Evolutionary conservation across 2,329 filamentous ascomycete species (phyloP).

Genomic region (Colletotrichum trifolii): DNA sequence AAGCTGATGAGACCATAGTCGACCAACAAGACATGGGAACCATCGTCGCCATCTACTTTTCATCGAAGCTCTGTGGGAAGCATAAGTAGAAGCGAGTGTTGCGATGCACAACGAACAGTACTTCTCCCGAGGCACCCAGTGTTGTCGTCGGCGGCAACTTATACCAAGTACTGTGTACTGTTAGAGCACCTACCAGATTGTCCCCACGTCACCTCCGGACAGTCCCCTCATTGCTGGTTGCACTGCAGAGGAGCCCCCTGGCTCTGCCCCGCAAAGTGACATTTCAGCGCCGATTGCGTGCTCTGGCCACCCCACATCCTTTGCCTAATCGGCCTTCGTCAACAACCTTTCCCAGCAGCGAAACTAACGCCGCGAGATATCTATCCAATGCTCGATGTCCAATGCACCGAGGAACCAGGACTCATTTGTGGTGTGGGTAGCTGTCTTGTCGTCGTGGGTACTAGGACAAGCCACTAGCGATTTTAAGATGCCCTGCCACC

Average conservation of each 20-base stretch:
- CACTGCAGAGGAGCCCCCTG: constrained; percentile 15
- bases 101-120: no score
- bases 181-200: no score
- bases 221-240: neutral
- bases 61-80: no score
- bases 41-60: no score
- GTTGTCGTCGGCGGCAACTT: no score
- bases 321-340: constrained; percentile 39
- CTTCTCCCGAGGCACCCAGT: no score
- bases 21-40: no score
- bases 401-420: neutral
- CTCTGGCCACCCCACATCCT: constrained; percentile 44
- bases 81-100: no score
- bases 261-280: constrained; percentile 36
- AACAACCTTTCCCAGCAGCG: constrained; percentile 1
- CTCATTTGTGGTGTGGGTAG: constrained; percentile 8
- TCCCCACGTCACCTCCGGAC: neutral
- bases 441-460: neutral
- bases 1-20: no score
- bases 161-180: no score
- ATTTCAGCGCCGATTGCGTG: constrained; percentile 47
- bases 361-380: neutral
- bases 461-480: no score
- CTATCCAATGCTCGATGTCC: neutral
- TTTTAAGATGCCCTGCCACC: no score